Evolutionary conservation across 2,329 filamentous ascomycete genomes (phyloP), one percentile per base, ranked within the genome.

Genomic region (Fusarium solani-melongenae): DNA sequence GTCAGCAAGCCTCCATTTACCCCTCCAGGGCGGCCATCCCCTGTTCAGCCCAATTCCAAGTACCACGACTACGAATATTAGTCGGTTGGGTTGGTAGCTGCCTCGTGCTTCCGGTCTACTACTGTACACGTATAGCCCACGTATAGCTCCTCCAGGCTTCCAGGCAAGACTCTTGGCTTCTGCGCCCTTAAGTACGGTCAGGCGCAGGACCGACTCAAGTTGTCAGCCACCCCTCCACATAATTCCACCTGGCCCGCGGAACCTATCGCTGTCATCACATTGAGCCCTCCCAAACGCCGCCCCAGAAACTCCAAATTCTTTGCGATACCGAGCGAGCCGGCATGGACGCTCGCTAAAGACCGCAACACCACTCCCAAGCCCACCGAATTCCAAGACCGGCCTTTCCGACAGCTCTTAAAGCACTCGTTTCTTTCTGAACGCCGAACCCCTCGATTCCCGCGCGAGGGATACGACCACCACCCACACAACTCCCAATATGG

Each of bases 401-500:
- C 66, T 38, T 59, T 44, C 65, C 51, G 39, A 70, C 38, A 66
- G 62, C 66, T 58, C 36, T 49, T 49, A 58, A 66, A 61, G 36
- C 39, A 46, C 33, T 22, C 12, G 39, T 53, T 22, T 46, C 24
- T 57, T 44, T 17, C 62, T 59, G n/a, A 53, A 70, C 66, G 57
- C 69, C 59, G 68, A 66, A 60, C 7, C 49, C 56, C 27, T 44
- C 39, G 38, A 55, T 51, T 29, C 22, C 57, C 57, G 39, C 51
- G 33, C 29, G n/a, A 33, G 55, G 49, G 60, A 56, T 57, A 62
- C 63, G 27, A 51, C 39, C 39, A 20, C 55, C 20, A 46, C 41
- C 24, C 58, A 49, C 44, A 73, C 44, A 76, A 44, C 61, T 36
- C 63, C 62, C 64, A 84, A 75, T 69, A 98, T 98, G 95, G 95